These are phyloP conservation scores for Colletotrichum karsti DNA, from an alignment of 2,329 filamentous ascomycete genomes.

Conservation along the genomic window DNA sequence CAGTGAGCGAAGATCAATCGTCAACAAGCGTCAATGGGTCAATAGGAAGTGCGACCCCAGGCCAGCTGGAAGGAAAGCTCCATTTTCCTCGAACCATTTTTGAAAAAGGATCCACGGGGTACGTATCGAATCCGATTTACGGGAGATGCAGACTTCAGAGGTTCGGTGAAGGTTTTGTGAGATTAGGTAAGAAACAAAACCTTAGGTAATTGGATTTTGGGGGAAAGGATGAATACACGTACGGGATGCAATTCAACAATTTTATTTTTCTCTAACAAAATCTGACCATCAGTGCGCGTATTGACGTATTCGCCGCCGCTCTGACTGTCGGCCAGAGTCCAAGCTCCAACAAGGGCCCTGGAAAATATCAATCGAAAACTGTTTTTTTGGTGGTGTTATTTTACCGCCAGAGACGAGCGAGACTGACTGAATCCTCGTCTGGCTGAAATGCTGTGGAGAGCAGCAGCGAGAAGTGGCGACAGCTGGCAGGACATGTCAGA, in stretches of 20 bases:
- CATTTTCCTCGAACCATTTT: neutral
- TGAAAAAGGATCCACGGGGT: neutral
- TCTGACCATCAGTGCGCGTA: neutral
- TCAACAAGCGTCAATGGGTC: too few species aligned
- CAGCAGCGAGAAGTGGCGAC: too few species aligned
- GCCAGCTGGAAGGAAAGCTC: constrained; percentile 1
- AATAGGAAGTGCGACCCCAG: too few species aligned
- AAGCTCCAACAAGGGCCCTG: neutral
- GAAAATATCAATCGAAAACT: neutral
- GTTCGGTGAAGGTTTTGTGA: neutral
- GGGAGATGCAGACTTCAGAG: neutral
- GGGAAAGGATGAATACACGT: neutral
- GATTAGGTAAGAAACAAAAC: neutral
- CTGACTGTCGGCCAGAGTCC: neutral
- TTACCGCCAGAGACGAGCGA: neutral
- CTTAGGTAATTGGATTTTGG: neutral
- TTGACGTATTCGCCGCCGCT: constrained; percentile 6
- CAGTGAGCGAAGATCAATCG: neutral
- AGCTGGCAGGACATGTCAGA: too few species aligned
- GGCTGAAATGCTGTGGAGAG: neutral
- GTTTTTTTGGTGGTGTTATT: neutral
- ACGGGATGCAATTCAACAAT: neutral
- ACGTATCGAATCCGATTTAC: constrained; percentile 11
- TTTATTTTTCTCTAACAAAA: neutral
- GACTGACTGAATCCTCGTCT: neutral